phyloP scores from a whole-genome alignment of 2,329 filamentous ascomycete genomes.

The Ophiostoma pallidulum region DNA sequence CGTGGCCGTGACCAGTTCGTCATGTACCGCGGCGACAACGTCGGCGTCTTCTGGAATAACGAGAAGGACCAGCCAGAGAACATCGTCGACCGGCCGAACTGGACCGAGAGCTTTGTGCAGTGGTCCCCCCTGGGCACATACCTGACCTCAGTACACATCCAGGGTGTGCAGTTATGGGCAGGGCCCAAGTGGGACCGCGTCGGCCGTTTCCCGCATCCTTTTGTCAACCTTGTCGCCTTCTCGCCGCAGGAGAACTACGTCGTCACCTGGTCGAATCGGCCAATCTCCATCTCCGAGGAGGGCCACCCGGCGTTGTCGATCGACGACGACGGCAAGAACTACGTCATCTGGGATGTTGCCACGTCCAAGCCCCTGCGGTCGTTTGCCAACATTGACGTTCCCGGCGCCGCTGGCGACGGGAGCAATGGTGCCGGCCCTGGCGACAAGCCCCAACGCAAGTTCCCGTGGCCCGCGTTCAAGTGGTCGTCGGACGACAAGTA shows the following conservation, averaged over 20 bases:
- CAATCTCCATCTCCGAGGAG: slow-evolving; percentile 83
- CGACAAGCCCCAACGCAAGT: slow-evolving; percentile 68
- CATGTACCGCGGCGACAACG: slow-evolving; percentile 84
- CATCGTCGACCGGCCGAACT: slow-evolving; percentile 85
- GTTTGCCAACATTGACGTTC: slow-evolving; percentile 80
- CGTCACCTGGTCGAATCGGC: slow-evolving; percentile 91
- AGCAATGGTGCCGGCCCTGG: slow-evolving; percentile 23
- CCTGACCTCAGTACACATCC: slow-evolving; percentile 86
- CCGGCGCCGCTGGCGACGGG: slow-evolving; percentile 49
- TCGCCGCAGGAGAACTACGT: slow-evolving; percentile 88
- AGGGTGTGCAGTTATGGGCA: slow-evolving; percentile 96
- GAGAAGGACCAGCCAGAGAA: slow-evolving; percentile 83
- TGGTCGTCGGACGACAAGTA: slow-evolving; percentile 98
- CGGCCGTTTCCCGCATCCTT: slow-evolving; percentile 89
- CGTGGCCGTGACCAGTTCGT: slow-evolving; percentile 91
- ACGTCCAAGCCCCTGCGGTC: slow-evolving; percentile 84
- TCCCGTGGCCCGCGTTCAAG: slow-evolving; percentile 98
- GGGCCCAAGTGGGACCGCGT: slow-evolving; percentile 82
- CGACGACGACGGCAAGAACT: slow-evolving; percentile 98
- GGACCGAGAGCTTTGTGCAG: slow-evolving; percentile 96
- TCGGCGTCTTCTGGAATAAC: slow-evolving; percentile 97
- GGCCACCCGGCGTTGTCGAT: slow-evolving; percentile 74
- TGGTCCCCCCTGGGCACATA: slow-evolving; percentile 96
- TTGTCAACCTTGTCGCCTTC: slow-evolving; percentile 92
- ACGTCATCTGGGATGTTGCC: slow-evolving; percentile 95